phyloP scores from a whole-genome alignment of 306 rosid species.

The Rosa rugosa region DNA sequence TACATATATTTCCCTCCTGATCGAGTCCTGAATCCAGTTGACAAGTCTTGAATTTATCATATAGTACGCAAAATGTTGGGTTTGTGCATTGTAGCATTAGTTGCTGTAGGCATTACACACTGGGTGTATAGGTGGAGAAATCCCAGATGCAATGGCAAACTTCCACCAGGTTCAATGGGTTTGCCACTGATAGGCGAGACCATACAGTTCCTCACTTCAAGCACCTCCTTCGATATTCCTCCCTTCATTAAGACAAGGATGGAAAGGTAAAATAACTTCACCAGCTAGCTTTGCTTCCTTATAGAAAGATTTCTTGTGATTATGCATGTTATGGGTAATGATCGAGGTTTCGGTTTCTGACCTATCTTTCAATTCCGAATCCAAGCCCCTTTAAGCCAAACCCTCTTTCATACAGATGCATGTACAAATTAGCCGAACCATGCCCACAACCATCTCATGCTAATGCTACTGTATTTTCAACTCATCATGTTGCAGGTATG shows the following conservation, averaged over 20 bases:
- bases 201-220: conserved; percentile 74
- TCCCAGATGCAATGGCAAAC: conserved; percentile 77
- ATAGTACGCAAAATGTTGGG: conserved; percentile 54
- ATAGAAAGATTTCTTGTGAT: too few relatives aligned
- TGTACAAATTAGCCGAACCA: too few relatives aligned
- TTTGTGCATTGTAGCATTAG: conserved; percentile 48
- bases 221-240: conserved; percentile 69
- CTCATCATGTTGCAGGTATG: conserved; percentile 50
- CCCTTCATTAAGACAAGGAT: conserved; percentile 78
- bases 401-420: too few relatives aligned
- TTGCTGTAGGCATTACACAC: conserved; percentile 51
- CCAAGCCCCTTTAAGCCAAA: too few relatives aligned
- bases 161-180: conserved; percentile 99
- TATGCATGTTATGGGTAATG: too few relatives aligned
- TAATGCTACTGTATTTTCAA: neutral
- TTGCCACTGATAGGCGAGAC: conserved; percentile 87
- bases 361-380: too few relatives aligned
- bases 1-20: too few relatives aligned
- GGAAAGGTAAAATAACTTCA: conserved; percentile 48
- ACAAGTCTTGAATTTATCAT: too few relatives aligned
- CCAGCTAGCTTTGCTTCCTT: neutral
- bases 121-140: conserved; percentile 83
- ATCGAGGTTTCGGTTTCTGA: too few relatives aligned
- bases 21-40: too few relatives aligned
- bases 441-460: too few relatives aligned